Evolutionary conservation across 805 yeast species (phyloP).

Genomic region (Nakazawaea anatomiae): DNA sequence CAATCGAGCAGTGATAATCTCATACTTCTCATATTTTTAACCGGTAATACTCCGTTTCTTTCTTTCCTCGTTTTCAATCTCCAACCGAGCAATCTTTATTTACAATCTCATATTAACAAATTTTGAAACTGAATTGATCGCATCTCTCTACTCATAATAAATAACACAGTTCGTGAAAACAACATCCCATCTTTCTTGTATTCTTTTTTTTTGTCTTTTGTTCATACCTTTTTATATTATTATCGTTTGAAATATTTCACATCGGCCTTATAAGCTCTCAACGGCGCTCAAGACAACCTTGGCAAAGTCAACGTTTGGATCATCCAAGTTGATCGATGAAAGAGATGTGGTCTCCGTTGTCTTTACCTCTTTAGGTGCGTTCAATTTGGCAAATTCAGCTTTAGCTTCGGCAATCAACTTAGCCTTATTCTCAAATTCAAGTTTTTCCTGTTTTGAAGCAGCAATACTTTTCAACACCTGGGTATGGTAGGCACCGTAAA

Average conservation of each 20-base stretch:
- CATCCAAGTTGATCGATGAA: slow-evolving; percentile 67
- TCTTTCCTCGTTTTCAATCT: too few species aligned
- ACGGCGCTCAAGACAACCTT: slow-evolving; percentile 60
- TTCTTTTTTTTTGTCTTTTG: too few species aligned
- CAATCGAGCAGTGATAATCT: too few species aligned
- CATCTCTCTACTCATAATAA: neutral
- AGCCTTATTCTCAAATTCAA: slow-evolving; percentile 57
- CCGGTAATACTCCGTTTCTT: too few species aligned
- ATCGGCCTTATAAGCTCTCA: slow-evolving; percentile 32
- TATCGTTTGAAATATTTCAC: neutral
- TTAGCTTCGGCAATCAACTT: slow-evolving; percentile 84
- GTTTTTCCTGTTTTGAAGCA: slow-evolving; percentile 48
- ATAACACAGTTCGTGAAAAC: too few species aligned
- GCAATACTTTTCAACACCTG: slow-evolving; percentile 57
- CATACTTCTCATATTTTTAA: too few species aligned
- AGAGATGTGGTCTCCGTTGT: slow-evolving; percentile 31
- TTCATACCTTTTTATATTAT: neutral
- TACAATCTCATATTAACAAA: too few species aligned
- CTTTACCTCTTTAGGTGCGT: slow-evolving; percentile 35
- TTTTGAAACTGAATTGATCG: too few species aligned
- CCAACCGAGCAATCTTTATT: too few species aligned
- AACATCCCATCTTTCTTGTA: too few species aligned
- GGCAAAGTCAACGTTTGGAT: slow-evolving; percentile 85
- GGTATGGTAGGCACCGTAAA: slow-evolving; percentile 87
- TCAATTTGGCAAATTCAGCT: slow-evolving; percentile 72